Conservation (phyloP, 2,329 filamentous ascomycete species). For the Phialophora verrucosa region DNA sequence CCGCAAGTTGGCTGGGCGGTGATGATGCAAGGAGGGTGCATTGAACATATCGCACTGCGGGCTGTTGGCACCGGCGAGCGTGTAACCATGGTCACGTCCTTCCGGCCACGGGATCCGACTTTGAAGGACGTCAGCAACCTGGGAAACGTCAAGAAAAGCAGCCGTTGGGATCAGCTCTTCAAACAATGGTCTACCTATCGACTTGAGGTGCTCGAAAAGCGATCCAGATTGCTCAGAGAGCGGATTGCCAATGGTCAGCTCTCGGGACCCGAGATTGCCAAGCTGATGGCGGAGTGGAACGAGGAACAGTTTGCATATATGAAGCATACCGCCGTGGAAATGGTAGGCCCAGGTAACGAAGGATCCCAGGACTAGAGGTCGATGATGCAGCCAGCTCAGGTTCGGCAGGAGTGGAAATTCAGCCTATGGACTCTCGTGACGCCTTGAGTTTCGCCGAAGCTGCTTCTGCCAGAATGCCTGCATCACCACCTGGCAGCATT, state of each 20-base stretch:
- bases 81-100: conserved; percentile 42
- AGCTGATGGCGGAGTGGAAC: conserved; percentile 24
- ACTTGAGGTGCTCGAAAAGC: conserved; percentile 27
- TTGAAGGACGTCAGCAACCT: conserved; percentile 26
- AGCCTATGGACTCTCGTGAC: conserved; percentile 14
- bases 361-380: conserved; percentile 24
- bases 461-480: conserved; percentile 20
- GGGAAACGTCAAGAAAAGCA: conserved; percentile 27
- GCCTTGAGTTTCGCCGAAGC: conserved; percentile 11
- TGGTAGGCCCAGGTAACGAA: conserved; percentile 22
- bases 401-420: neutral
- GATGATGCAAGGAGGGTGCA: conserved; percentile 42
- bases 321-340: conserved; percentile 25
- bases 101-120: conserved; percentile 35
- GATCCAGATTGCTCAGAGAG: conserved; percentile 19
- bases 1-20: conserved; percentile 40
- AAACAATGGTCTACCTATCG: conserved; percentile 29
- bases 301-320: conserved; percentile 27
- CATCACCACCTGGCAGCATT: conserved; percentile 19
- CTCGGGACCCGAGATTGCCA: conserved; percentile 21
- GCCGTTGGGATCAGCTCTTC: conserved; percentile 25
- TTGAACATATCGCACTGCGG: conserved; percentile 41
- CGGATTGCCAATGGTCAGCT: conserved; percentile 9
- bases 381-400: neutral
- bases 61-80: conserved; percentile 40